Evolutionary conservation across 257 asterid genomes (phyloP), one percentile per base, ranked within the genome.

Genomic region (Mentha longifolia): DNA sequence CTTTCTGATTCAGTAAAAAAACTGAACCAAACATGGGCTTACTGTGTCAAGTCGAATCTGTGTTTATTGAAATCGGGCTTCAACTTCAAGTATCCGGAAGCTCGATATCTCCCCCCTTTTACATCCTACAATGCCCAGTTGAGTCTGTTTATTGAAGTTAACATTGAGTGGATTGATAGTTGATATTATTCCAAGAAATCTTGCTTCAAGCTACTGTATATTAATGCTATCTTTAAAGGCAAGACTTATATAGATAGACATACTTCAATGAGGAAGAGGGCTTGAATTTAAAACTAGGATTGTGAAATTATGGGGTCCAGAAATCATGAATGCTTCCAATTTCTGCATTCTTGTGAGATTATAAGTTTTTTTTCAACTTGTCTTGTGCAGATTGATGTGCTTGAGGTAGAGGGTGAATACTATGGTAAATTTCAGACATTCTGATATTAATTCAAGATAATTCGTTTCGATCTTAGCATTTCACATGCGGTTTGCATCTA

Each of bases 381-480:
- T 7, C 46, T 57, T 33, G 17, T 90, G 95, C 89, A 91, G 98
- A 94, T 94, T 81, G 98, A 94, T 76, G 98, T 94, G 84, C 86
- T 94, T 65, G 97, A 91, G 78, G 98, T 94, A 66, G 98, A 94
- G 64, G 97, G 97, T 2, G 84, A 81, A 59, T 94, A 86, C 47
- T 94, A 94, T 45, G 97, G 98, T 94, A 88, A 52, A 71, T 55
- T 22, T 67, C 39, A 31, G 45, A 51, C 46, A 7, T 16, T 39
- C 20, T 1, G 41, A 56, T 7, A 11, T 20, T 15, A n/a, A 11
- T 10, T 47, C 49, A 10, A 37, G 10, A 54, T 19, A 8, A 7
- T 62, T 39, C 2, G 25, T 65, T 72, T 25, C 12, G 39, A n/a
- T 12, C 19, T 16, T 49, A 42, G 3, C 42, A n/a, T 49, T 57